phyloP scores from a whole-genome alignment of 441 rosid species.

The Rhodomyrtus psidioides region DNA sequence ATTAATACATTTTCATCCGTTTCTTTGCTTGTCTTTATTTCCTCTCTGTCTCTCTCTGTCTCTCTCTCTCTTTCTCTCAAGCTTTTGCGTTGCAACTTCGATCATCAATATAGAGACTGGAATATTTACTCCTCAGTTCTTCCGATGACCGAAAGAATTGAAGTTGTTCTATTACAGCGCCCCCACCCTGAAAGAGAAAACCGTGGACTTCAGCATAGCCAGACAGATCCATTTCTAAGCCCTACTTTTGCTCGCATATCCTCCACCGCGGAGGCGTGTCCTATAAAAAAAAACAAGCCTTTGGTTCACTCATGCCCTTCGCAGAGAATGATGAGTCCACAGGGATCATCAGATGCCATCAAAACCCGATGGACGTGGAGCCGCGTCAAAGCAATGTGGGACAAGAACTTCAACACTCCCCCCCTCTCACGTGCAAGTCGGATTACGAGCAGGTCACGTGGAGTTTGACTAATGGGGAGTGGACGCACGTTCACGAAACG shows the following conservation, averaged over 20 bases:
- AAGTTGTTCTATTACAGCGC: background rate
- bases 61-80: background rate
- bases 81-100: background rate
- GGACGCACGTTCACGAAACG: too few species aligned
- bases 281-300: background rate
- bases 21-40: background rate
- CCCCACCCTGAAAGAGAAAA: background rate
- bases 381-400: background rate
- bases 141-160: background rate
- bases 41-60: background rate
- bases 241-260: background rate
- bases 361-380: background rate
- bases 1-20: background rate
- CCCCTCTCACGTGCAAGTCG: too few species aligned
- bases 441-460: too few species aligned
- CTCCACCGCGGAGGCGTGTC: background rate
- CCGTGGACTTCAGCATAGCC: background rate
- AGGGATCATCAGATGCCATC: background rate
- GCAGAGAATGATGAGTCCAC: background rate
- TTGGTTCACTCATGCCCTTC: background rate
- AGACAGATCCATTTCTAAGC: background rate
- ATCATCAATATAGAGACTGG: background rate
- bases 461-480: too few species aligned
- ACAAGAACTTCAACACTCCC: too few species aligned
- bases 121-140: background rate